Evolutionary conservation across 345 rosid genomes (phyloP).

Genomic region (Theobroma cacao): DNA sequence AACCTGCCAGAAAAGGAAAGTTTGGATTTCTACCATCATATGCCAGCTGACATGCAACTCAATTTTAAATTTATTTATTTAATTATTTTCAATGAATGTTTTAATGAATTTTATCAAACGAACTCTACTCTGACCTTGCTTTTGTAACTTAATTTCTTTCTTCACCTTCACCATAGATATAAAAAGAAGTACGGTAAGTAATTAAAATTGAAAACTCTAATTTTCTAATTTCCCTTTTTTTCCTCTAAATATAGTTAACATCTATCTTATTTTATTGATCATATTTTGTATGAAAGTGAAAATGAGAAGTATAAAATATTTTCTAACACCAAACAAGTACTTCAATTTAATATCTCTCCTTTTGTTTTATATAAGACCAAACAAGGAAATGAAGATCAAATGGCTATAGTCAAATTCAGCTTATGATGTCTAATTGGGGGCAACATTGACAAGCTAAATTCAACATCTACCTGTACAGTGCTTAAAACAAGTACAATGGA

Average conservation of each 20-base stretch:
- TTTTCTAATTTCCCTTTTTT: neutral
- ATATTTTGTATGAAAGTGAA: neutral
- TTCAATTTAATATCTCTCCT: neutral
- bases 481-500: conserved; percentile 35
- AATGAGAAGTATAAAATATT: neutral
- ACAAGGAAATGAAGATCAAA: neutral
- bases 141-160: too few relatives aligned
- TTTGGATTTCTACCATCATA: too few relatives aligned
- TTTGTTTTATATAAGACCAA: neutral
- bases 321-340: neutral
- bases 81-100: too few relatives aligned
- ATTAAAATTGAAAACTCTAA: too few relatives aligned
- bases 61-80: too few relatives aligned
- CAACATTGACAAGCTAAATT: neutral
- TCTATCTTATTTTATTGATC: neutral
- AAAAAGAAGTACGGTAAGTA: too few relatives aligned
- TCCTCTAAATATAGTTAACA: neutral
- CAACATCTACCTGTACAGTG: conserved; percentile 16
- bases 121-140: too few relatives aligned
- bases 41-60: neutral
- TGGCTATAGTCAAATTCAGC: neutral
- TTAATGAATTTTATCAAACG: too few relatives aligned
- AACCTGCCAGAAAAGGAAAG: neutral
- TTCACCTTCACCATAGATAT: too few relatives aligned
- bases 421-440: neutral